A percentile compares a stretch with the other conserved stretches of the same genome.
phyloP scores from a whole-genome alignment of 495 filamentous ascomycete genomes.

The Hypoxylon subgilvum region DNA sequence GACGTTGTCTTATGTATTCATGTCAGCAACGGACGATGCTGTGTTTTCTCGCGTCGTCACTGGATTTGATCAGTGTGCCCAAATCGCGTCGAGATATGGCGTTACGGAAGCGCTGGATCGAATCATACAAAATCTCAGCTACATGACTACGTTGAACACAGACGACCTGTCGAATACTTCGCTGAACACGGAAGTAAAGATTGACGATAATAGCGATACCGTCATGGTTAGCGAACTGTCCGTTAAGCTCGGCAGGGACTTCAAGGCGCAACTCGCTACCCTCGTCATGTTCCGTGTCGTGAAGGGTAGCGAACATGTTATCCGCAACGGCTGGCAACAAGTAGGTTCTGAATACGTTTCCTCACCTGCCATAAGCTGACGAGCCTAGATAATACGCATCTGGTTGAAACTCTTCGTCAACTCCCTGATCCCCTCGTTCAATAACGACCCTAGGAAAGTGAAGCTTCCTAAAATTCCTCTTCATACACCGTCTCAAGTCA shows the following conservation, averaged over 20 bases:
- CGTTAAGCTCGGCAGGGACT: conserved; percentile 94
- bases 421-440: conserved; percentile 84
- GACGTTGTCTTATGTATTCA: conserved; percentile 96
- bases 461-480: conserved; percentile 85
- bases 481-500: conserved; percentile 88
- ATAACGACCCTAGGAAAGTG: conserved; percentile 69
- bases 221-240: conserved; percentile 99
- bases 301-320: conserved; percentile 76
- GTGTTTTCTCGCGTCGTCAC: conserved; percentile 92
- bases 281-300: conserved; percentile 92
- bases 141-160: conserved; percentile 84
- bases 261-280: conserved; percentile 89
- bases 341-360: conserved; percentile 56
- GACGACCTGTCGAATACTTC: conserved; percentile 76
- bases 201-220: conserved; percentile 83
- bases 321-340: conserved; percentile 81
- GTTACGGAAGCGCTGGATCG: conserved; percentile 88
- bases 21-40: conserved; percentile 97
- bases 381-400: conserved; percentile 75
- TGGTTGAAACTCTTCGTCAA: conserved; percentile 97
- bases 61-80: conserved; percentile 94
- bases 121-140: conserved; percentile 84
- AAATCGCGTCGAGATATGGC: conserved; percentile 85
- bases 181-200: conserved; percentile 96
- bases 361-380: conserved; percentile 35